phyloP scores from a whole-genome alignment of 805 yeast genomes.

The Candida silvatica region DNA sequence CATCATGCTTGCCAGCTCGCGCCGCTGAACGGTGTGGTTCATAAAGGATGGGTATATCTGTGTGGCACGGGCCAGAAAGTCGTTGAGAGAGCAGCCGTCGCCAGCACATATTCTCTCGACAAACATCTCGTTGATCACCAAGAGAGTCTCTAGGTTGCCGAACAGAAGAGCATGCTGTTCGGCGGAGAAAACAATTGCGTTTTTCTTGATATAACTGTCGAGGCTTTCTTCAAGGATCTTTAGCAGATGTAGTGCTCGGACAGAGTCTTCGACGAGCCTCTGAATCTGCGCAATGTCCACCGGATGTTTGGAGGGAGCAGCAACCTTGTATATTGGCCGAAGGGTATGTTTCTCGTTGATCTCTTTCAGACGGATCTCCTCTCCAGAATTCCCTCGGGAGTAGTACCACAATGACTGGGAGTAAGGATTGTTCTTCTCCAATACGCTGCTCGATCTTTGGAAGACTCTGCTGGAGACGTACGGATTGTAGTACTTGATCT shows the following conservation, averaged over 20 bases:
- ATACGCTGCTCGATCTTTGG: neutral
- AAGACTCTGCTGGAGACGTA: slow-evolving; percentile 1
- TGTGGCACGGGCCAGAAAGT: slow-evolving; percentile 13
- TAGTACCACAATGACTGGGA: slow-evolving; percentile 33
- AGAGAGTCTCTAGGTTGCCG: slow-evolving; percentile 12
- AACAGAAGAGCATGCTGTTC: slow-evolving; percentile 5
- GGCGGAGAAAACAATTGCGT: slow-evolving; percentile 1
- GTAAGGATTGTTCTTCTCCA: slow-evolving; percentile 28
- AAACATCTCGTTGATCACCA: slow-evolving; percentile 8
- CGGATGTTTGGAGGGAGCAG: neutral
- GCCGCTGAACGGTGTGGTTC: neutral
- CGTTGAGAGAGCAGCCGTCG: slow-evolving; percentile 6
- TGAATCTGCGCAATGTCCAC: too few species aligned
- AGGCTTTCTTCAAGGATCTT: slow-evolving; percentile 1
- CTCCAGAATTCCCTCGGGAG: slow-evolving; percentile 26
- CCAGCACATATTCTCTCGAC: slow-evolving; percentile 5
- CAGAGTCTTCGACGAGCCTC: too few species aligned
- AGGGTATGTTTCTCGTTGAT: too few species aligned
- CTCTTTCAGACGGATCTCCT: slow-evolving; percentile 28
- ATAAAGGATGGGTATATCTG: slow-evolving; percentile 21
- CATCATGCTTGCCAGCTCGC: neutral
- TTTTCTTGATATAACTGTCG: slow-evolving; percentile 1
- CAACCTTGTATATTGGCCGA: too few species aligned
- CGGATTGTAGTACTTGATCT: slow-evolving; percentile 3
- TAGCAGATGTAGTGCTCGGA: too few species aligned